Percentiles rank a stretch among this genome's conserved stretches.
These are phyloP conservation scores for Russula earlei DNA, from an alignment of 768 basidiomycete genomes.

Conservation along the genomic window DNA sequence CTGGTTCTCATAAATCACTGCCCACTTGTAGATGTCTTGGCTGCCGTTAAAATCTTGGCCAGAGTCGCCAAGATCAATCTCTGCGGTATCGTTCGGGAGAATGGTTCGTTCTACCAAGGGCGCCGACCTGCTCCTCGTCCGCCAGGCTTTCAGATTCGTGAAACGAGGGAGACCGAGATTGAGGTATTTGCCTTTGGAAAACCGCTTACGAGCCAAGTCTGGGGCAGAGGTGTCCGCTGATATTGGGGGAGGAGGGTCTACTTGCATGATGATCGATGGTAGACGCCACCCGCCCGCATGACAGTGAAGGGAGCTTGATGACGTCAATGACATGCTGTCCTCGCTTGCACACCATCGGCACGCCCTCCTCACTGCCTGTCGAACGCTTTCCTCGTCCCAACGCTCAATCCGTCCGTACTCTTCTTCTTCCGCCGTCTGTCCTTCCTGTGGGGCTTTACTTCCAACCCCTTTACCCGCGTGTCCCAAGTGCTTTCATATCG, in stretches of 20 bases:
- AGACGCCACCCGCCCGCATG: no score
- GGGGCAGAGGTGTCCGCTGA: background rate
- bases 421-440: constrained; percentile 32
- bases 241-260: constrained; percentile 5
- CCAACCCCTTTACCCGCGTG: constrained; percentile 68
- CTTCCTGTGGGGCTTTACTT: constrained; percentile 51
- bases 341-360: background rate
- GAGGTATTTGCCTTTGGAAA: background rate
- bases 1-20: constrained; percentile 74
- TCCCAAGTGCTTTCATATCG: constrained; percentile 58
- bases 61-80: constrained; percentile 5
- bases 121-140: background rate
- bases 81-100: background rate
- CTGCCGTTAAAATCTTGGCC: constrained; percentile 20
- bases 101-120: background rate
- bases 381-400: background rate
- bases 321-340: background rate
- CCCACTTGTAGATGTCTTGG: constrained; percentile 63
- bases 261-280: background rate
- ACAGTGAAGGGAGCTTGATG: background rate
- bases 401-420: background rate
- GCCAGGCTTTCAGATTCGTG: background rate
- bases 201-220: constrained; percentile 2
- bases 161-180: background rate
- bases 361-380: background rate